Base-by-base conservation (phyloP, 2,329 filamentous ascomycete genomes). In the Talaromyces sp. region DNA sequence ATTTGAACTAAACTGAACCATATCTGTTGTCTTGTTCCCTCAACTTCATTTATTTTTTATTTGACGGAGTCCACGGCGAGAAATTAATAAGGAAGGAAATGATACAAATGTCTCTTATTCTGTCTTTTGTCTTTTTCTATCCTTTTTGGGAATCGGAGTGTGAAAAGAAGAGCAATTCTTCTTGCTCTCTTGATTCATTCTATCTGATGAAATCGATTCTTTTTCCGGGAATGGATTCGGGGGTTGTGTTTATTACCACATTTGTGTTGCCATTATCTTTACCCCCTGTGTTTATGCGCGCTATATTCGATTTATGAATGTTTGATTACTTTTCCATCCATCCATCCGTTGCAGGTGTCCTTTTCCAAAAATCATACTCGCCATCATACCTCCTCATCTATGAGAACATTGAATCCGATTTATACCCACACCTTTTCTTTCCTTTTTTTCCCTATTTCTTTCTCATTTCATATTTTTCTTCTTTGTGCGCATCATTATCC, bases 91-190 rank as follows among this genome's bases (percentile, higher is more conserved):
- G 56, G 56, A 58, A 41, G 35, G 56, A 59, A 59, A 59, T 45
- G 56, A 59, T 59, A 59, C 56, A 59, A 59, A 59, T 59, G 56
- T 67, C 50, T 66, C 43, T 67, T 58, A 62, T 52, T 59, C 65
- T 37, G 67, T 62, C 13, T 24, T 16, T 31, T 35, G 63, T 67
- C 54, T 65, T 64, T 62, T 64, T 57, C 60, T n/a, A 16, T 33
- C 59, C 33, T 58, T 64, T 35, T 41, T 41, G 39, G 39, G 14
- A 41, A 41, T 11, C 19, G 19, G 60, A 41, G 16, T 24, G 43
- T 19, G 60, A 41, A 45, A 59, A 45, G 35, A 60, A 60, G 33
- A 27, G 50, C 24, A 35, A 16, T 56, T 33, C 22, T 57, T 50
- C 22, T 50, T 57, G 13, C 19, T 57, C 27, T 16, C 35, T 57